phyloP scores from a whole-genome alignment of 768 basidiomycete genomes.

The Mycena epipterygia region DNA sequence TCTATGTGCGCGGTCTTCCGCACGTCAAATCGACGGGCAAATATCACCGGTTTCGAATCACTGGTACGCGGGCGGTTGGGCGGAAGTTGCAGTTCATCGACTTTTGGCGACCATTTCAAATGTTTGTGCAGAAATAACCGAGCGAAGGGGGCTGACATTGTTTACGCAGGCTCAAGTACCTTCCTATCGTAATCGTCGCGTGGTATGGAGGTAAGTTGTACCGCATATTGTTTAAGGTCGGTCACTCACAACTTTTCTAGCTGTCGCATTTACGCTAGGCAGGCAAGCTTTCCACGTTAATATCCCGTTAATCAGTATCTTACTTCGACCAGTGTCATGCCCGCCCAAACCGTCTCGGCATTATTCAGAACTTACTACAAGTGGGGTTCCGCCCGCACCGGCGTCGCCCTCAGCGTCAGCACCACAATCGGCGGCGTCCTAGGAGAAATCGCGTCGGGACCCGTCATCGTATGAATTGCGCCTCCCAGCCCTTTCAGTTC shows the following conservation, averaged over 20 bases:
- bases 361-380: conserved; percentile 33
- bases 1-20: conserved; percentile 29
- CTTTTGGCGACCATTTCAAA: conserved; percentile 36
- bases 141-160: neutral
- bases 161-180: conserved; percentile 31
- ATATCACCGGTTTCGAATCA: conserved; percentile 30
- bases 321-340: conserved; percentile 27
- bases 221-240: neutral
- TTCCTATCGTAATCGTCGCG: conserved; percentile 28
- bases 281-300: conserved; percentile 15
- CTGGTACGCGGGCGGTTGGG: conserved; percentile 3
- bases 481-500: neutral
- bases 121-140: conserved; percentile 2
- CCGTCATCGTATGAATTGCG: conserved; percentile 29
- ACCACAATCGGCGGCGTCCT: conserved; percentile 38
- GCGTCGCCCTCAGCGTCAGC: conserved; percentile 35
- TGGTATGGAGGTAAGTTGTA: conserved; percentile 23
- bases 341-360: conserved; percentile 38
- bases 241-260: neutral
- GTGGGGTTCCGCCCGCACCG: conserved; percentile 35
- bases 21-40: conserved; percentile 1
- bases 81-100: conserved; percentile 27
- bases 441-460: conserved; percentile 36
- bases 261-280: conserved; percentile 38
- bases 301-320: neutral